Conservation (phyloP, 768 basidiomycete species). For the Phanerochaete sordida region DNA sequence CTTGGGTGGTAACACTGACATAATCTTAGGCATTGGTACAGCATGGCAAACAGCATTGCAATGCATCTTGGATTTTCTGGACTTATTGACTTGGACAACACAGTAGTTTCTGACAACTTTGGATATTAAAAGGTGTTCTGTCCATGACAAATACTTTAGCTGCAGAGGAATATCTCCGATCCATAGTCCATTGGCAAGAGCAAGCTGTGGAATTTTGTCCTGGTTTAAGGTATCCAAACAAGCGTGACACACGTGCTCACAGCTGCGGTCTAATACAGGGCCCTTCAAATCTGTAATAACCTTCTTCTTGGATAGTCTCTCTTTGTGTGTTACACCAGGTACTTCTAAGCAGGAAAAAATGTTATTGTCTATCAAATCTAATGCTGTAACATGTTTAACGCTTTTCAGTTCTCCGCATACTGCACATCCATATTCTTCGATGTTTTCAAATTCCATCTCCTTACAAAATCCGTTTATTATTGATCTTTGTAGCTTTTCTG, state of each 20-base stretch:
- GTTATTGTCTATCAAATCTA: background rate
- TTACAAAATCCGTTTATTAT: background rate
- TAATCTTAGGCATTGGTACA: constrained; percentile 29
- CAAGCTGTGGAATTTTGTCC: background rate
- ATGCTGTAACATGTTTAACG: background rate
- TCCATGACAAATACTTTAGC: constrained; percentile 25
- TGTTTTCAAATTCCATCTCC: background rate
- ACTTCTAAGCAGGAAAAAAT: background rate
- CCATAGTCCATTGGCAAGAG: constrained; percentile 35
- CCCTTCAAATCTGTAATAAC: background rate
- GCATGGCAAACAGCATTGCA: constrained; percentile 32
- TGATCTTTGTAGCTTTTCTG: background rate
- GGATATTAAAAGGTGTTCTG: constrained; percentile 29
- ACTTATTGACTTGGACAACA: constrained; percentile 11
- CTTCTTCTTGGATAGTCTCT: background rate
- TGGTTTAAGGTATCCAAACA: background rate
- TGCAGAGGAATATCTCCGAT: constrained; percentile 30
- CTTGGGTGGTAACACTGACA: constrained; percentile 17
- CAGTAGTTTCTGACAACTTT: constrained; percentile 15
- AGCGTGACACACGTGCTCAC: background rate
- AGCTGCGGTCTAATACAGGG: background rate
- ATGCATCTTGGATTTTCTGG: constrained; percentile 26
- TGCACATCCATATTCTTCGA: constrained; percentile 1
- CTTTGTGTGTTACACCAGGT: background rate
- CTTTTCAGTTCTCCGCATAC: background rate